Evolutionary conservation across 2,329 filamentous ascomycete genomes (phyloP).

Genomic region (Trichoderma asperellum): DNA sequence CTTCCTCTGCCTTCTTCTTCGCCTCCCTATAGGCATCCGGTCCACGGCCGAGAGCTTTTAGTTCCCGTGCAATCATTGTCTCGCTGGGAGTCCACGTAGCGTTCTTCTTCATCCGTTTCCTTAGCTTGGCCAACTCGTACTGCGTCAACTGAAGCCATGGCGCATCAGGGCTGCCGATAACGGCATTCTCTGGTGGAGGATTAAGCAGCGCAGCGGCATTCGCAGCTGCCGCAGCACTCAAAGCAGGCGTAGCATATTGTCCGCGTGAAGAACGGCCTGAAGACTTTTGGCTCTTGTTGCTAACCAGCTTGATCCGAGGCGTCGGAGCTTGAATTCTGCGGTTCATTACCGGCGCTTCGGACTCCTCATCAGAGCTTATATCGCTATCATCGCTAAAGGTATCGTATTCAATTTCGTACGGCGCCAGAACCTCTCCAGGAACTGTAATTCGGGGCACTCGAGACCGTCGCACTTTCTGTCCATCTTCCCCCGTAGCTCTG

Average conservation of each 20-base stretch:
- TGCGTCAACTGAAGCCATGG: slow-evolving; percentile 69
- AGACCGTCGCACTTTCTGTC: slow-evolving; percentile 51
- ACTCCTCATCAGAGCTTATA: slow-evolving; percentile 56
- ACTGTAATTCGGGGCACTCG: slow-evolving; percentile 64
- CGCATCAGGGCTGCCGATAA: slow-evolving; percentile 61
- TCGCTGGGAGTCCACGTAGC: slow-evolving; percentile 82
- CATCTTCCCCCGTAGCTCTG: slow-evolving; percentile 49
- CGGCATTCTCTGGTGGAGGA: slow-evolving; percentile 63
- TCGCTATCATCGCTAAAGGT: slow-evolving; percentile 58
- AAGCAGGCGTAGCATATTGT: slow-evolving; percentile 42
- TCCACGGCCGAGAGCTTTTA: slow-evolving; percentile 71
- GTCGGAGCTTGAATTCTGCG: slow-evolving; percentile 43
- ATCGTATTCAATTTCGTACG: slow-evolving; percentile 67
- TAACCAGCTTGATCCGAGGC: slow-evolving; percentile 57
- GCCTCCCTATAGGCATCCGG: slow-evolving; percentile 65
- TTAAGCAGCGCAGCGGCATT: slow-evolving; percentile 52
- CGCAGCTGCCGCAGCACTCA: slow-evolving; percentile 46
- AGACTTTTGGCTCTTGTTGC: slow-evolving; percentile 48
- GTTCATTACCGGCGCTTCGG: slow-evolving; percentile 46
- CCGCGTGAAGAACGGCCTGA: slow-evolving; percentile 47
- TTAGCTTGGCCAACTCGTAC: slow-evolving; percentile 68
- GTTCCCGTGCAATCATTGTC: slow-evolving; percentile 81
- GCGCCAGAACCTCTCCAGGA: slow-evolving; percentile 67
- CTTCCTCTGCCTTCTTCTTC: slow-evolving; percentile 66
- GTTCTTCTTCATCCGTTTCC: slow-evolving; percentile 92